A percentile compares a stretch with the other conserved stretches of the same genome.
Conservation (phyloP, 768 basidiomycete genomes). For the Xanthoconium purpureum region DNA sequence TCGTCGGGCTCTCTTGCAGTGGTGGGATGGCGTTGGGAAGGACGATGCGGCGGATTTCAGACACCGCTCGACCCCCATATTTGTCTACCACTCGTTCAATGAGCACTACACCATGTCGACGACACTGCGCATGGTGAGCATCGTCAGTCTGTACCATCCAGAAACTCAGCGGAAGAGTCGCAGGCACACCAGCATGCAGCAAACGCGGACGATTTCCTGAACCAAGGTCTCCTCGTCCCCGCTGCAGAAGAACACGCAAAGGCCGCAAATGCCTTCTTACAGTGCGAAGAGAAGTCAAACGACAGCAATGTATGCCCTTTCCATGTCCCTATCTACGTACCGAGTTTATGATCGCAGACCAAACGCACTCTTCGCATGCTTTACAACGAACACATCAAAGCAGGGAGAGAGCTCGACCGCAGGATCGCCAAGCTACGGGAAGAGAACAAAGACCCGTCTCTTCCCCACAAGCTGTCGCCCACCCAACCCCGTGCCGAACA, state of each 20-base stretch:
- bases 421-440: slow-evolving; percentile 67
- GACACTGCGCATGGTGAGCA: slow-evolving; percentile 51
- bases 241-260: slow-evolving; percentile 73
- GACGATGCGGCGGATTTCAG: slow-evolving; percentile 30
- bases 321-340: background rate
- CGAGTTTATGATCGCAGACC: slow-evolving; percentile 44
- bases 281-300: slow-evolving; percentile 67
- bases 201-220: slow-evolving; percentile 70
- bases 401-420: slow-evolving; percentile 67
- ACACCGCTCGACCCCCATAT: slow-evolving; percentile 21
- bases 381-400: slow-evolving; percentile 69
- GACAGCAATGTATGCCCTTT: slow-evolving; percentile 59
- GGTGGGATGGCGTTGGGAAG: slow-evolving; percentile 11
- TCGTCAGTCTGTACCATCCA: background rate
- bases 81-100: background rate
- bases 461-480: slow-evolving; percentile 57
- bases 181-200: slow-evolving; percentile 83
- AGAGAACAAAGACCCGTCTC: slow-evolving; percentile 72
- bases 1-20: slow-evolving; percentile 2
- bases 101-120: slow-evolving; percentile 3
- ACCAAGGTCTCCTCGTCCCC: slow-evolving; percentile 64
- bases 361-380: slow-evolving; percentile 76
- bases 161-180: background rate
- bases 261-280: slow-evolving; percentile 72
- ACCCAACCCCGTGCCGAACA: slow-evolving; percentile 23